phyloP scores from a whole-genome alignment of 306 rosid genomes.

The Vigna angularis region DNA sequence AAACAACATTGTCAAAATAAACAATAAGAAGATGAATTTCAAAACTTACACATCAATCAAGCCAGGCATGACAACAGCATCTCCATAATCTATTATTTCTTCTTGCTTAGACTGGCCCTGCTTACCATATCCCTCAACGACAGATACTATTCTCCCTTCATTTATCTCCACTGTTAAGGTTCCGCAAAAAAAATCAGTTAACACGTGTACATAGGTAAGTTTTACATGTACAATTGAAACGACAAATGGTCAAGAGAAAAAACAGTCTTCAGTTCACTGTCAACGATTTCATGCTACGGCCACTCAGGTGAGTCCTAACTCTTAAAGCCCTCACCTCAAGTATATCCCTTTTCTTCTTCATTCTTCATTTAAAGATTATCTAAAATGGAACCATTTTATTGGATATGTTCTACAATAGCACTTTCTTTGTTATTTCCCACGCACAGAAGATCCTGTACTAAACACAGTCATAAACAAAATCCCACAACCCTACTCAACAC shows the following conservation, averaged over 20 bases:
- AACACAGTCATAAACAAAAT: not conserved
- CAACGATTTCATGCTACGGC: not conserved
- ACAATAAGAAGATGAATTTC: not conserved
- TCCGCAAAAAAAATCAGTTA: slow-evolving; percentile 30
- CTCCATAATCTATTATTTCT: slow-evolving; percentile 73
- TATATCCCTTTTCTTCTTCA: slow-evolving; percentile 6
- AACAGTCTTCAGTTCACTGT: not conserved
- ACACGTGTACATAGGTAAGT: not conserved
- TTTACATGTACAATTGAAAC: slow-evolving; percentile 12
- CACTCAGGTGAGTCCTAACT: not conserved
- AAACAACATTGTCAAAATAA: slow-evolving; percentile 14
- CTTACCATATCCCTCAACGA: slow-evolving; percentile 65
- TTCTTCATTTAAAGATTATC: not conserved
- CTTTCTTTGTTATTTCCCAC: not conserved
- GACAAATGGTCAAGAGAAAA: slow-evolving; percentile 28
- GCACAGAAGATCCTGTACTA: not conserved
- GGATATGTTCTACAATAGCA: not conserved
- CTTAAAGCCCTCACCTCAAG: not conserved
- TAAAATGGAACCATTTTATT: not conserved
- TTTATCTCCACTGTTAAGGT: slow-evolving; percentile 77
- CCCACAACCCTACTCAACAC: not conserved
- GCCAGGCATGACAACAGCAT: slow-evolving; percentile 94
- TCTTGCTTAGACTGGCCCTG: slow-evolving; percentile 48
- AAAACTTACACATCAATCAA: slow-evolving; percentile 85
- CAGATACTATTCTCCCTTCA: slow-evolving; percentile 70